phyloP scores from a whole-genome alignment of 2,329 filamentous ascomycete species.

The Dactylellina leptospora region DNA sequence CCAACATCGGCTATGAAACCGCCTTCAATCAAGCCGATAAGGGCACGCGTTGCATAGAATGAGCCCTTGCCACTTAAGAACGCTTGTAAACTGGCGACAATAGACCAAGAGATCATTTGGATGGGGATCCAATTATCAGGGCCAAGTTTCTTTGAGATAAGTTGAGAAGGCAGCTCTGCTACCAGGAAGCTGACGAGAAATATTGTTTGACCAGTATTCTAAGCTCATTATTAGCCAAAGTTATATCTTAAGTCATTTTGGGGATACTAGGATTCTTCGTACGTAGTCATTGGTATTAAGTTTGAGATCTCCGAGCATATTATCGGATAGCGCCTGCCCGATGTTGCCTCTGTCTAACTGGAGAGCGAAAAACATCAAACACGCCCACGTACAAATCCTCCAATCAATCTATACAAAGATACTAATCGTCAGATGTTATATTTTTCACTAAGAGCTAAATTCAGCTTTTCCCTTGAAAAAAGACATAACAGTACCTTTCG shows the following conservation, averaged over 20 bases:
- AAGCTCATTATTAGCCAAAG: constrained; percentile 55
- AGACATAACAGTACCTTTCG: constrained; percentile 63
- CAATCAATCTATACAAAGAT: constrained; percentile 58
- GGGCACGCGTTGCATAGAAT: constrained; percentile 62
- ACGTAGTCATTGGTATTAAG: constrained; percentile 66
- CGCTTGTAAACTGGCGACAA: constrained; percentile 66
- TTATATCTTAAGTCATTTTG: neutral
- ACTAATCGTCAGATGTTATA: neutral
- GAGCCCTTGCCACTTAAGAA: constrained; percentile 63
- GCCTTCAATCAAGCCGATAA: constrained; percentile 63
- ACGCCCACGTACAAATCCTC: constrained; percentile 62
- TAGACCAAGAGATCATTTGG: constrained; percentile 68
- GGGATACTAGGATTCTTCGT: constrained; percentile 9
- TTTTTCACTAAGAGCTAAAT: neutral
- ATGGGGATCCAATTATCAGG: constrained; percentile 70
- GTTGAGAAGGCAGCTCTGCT: constrained; percentile 70
- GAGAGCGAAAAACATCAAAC: constrained; percentile 71
- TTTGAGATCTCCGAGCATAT: constrained; percentile 67
- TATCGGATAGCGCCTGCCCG: constrained; percentile 69
- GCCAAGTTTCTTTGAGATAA: constrained; percentile 68
- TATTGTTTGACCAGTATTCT: constrained; percentile 68
- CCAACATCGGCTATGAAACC: constrained; percentile 58
- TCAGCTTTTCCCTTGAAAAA: neutral
- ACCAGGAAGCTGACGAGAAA: constrained; percentile 67
- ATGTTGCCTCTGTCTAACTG: constrained; percentile 73